Base-by-base conservation (phyloP, 2,329 filamentous ascomycete genomes). In the Penicillium aurantiogriseum region DNA sequence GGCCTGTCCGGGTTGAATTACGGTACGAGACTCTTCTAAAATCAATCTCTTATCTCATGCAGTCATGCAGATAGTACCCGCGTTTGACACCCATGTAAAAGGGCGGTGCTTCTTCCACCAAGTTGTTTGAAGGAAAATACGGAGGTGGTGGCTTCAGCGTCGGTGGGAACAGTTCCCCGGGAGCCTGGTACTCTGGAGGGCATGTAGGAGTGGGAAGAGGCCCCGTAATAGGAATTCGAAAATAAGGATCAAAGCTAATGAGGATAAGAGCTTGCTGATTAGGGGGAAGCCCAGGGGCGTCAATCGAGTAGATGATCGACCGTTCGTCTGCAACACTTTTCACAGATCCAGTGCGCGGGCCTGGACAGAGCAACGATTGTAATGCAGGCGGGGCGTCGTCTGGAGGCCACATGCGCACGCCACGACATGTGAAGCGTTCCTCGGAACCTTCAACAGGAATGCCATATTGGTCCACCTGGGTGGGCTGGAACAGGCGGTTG, bases 341-440 rank as follows among this genome's bases (percentile, higher is more conserved):
- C 15, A 78, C 63, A 15, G 68, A 62, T 13, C 71, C 70, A 1
- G 68, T 67, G n/a, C 68, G 63, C 6, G 65, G 66, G 19, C 66
- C 65, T 9, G 77, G 77, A 45, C 76, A 78, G 7, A 79, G 71
- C 2, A 79, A 62, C 10, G 71, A 63, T 7, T 71, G 65, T 2
- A 80, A 59, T 44, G 74, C 74, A 25, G 63, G 52, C 0, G 76
- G 75, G 0, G 74, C 73, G 42, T 77, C 57, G 25, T 75, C 69
- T 9, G 73, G 66, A 4, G 77, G 77, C 77, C 77, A 80, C 25
- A 79, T 61, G 10, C 67, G 67, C 40, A 76, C 69, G 5, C 74
- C 74, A 10, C 75, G 71, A n/a, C 73, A 70, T 10, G 63, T 59
- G 53, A 75, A 79, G 17, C 69, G 68, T 54, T 78, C 73, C 50